phyloP scores from a whole-genome alignment of 805 yeast genomes.

The Saturnispora bothae region DNA sequence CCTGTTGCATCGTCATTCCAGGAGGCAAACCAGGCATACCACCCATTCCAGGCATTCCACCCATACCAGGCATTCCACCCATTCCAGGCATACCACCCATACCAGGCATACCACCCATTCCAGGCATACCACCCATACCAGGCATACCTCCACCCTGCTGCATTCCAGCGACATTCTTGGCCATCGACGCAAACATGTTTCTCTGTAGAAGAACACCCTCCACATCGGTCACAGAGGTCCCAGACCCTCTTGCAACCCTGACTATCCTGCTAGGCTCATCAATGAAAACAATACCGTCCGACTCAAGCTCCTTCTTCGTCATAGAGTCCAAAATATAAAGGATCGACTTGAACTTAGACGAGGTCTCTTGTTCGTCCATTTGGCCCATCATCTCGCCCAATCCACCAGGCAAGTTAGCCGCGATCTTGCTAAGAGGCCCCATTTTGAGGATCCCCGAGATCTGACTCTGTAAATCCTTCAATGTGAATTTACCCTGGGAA shows the following conservation, averaged over 20 bases:
- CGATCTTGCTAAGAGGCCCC: conserved; percentile 93
- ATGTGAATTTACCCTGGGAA: conserved; percentile 89
- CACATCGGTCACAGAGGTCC: conserved; percentile 84
- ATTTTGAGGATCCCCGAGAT: conserved; percentile 91
- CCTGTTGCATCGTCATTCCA: conserved; percentile 10
- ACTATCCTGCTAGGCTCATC: conserved; percentile 78
- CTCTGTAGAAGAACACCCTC: conserved; percentile 88
- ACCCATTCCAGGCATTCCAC: conserved; percentile 19
- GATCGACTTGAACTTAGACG: conserved; percentile 76
- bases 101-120: conserved; percentile 40
- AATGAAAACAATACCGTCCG: conserved; percentile 74
- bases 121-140: conserved; percentile 16
- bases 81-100: conserved; percentile 6
- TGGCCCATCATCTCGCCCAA: conserved; percentile 74
- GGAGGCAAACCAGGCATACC: conserved; percentile 35
- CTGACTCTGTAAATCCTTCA: conserved; percentile 86
- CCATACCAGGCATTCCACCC: conserved; percentile 39
- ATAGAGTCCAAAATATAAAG: conserved; percentile 89
- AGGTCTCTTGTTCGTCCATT: conserved; percentile 86
- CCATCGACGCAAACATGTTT: conserved; percentile 90
- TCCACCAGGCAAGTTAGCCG: conserved; percentile 91
- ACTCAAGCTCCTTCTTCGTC: conserved; percentile 84
- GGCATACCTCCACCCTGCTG: conserved; percentile 40
- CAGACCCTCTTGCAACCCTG: conserved; percentile 90
- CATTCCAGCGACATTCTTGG: conserved; percentile 56